Conservation (phyloP, 78 protist species). For the Dictyostelium brefeldianum region DNA sequence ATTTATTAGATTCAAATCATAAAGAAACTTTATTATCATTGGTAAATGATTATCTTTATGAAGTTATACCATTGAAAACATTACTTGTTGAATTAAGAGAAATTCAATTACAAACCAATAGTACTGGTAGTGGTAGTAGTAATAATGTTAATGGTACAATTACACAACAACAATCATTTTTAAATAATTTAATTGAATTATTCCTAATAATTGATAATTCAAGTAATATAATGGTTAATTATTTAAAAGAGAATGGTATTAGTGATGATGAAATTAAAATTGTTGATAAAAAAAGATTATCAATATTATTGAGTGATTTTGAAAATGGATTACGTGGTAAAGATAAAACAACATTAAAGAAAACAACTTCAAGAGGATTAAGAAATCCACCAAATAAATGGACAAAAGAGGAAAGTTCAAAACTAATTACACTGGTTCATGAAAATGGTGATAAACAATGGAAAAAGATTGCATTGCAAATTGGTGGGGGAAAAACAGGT, state of each 20-base stretch:
- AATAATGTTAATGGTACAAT: too few species aligned
- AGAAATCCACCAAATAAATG: constrained; percentile 80
- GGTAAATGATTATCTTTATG: constrained; percentile 25
- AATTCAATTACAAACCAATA: background rate
- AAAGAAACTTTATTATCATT: constrained; percentile 27
- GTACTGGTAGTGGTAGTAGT: background rate
- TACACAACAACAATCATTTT: background rate
- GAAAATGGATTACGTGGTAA: constrained; percentile 50
- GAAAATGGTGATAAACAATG: constrained; percentile 81
- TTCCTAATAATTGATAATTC: constrained; percentile 32
- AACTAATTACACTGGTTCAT: constrained; percentile 57
- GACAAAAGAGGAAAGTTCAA: constrained; percentile 68
- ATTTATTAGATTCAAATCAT: constrained; percentile 6
- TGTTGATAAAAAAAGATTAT: constrained; percentile 26
- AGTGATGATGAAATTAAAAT: constrained; percentile 41
- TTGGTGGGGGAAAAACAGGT: constrained; percentile 76
- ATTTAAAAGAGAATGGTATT: constrained; percentile 53
- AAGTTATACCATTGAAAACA: constrained; percentile 39
- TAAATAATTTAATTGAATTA: constrained; percentile 40
- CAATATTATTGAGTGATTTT: constrained; percentile 8
- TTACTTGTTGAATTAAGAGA: constrained; percentile 38
- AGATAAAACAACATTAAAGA: constrained; percentile 42
- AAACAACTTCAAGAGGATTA: constrained; percentile 55
- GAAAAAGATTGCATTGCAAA: constrained; percentile 77
- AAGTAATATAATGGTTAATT: constrained; percentile 33